Conservation (phyloP, 495 filamentous ascomycete species). For the Aspergillus incahuasiensis region DNA sequence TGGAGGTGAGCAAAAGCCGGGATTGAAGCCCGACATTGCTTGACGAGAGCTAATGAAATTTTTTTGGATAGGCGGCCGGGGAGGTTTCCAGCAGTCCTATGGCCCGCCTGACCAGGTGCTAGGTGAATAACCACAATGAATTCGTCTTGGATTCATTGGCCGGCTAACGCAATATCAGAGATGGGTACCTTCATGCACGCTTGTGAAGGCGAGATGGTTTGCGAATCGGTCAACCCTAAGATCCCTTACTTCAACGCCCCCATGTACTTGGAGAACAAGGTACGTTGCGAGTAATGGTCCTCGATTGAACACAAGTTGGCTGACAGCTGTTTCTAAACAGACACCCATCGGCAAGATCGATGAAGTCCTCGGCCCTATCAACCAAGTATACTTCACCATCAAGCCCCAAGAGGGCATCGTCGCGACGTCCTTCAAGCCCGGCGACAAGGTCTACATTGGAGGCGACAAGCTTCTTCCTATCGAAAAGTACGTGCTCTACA, state of each 20-base stretch:
- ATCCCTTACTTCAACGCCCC: conserved; percentile 98
- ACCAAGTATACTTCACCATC: conserved; percentile 96
- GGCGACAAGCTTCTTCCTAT: conserved; percentile 90
- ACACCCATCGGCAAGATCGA: conserved; percentile 57
- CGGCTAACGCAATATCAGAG: conserved; percentile 49
- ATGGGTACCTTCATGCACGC: conserved; percentile 92
- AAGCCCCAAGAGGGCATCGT: conserved; percentile 95
- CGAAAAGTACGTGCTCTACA: conserved; percentile 55
- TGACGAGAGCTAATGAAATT: conserved; percentile 35
- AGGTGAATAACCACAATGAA: conserved; percentile 39
- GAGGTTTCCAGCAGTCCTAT: conserved; percentile 58
- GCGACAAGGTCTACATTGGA: conserved; percentile 96
- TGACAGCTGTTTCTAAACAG: conserved; percentile 26
- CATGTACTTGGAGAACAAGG: conserved; percentile 98
- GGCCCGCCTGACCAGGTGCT: conserved; percentile 64
- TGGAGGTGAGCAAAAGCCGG: conserved; percentile 32
- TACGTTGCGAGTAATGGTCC: conserved; percentile 24
- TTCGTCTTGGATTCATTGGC: not conserved
- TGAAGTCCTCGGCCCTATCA: conserved; percentile 81
- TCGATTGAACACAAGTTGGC: not conserved
- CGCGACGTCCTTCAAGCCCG: conserved; percentile 86
- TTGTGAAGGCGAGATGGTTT: conserved; percentile 94
- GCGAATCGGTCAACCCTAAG: conserved; percentile 88
- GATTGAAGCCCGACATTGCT: conserved; percentile 1
- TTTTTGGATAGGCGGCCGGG: conserved; percentile 51